Base-by-base conservation (phyloP, 129 eudicot species). In the Flaveria sonorensis region DNA sequence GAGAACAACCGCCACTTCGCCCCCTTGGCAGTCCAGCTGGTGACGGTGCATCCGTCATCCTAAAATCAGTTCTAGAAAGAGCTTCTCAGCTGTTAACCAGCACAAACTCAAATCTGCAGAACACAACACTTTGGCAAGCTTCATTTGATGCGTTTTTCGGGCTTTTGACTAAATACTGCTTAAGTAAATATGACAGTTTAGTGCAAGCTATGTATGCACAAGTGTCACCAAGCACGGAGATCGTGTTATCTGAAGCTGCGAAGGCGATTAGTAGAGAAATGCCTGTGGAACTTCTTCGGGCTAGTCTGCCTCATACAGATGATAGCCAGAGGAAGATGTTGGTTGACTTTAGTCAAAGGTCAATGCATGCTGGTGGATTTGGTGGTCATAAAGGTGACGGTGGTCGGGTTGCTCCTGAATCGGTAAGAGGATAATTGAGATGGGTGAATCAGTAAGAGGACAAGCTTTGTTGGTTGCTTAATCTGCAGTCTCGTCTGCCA, bases 1-100 rank as follows among this genome's bases (percentile, higher is more conserved):
- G 91, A 1, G 99, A 95, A 83, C 97, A 92, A 77, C 99, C 99
- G 1, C 99, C 99, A 0, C 95, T 92, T 40, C 94, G 99, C 32
- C 99, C 97, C 0, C 64, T 95, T 20, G 96, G 99, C 19, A 89
- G 97, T 68, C 78, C 96, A 70, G 89, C 95, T 9, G 99, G 99
- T 13, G 99, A 95, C 3, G 92, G 96, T 18, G 95, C 99, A 10
- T 85, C 97, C 0, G 78, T 89, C 28, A 77, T 95, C 68, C 67
- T 95, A 62, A 92, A 88, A 81, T 73, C 87, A 24, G 89, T 95
- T 72, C 80, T 95, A 7, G 99, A 92, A 56, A 83, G 96, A 72
- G 95, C 92, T 12, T 81, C 92, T 19, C 85, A 71, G 39, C 63
- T 91, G 45, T 78, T 92, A 68, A 82, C 63, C 19, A 60, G 77